Conservation (phyloP, 1,284 basidiomycete genomes). For the Sporisorium graminicola region DNA sequence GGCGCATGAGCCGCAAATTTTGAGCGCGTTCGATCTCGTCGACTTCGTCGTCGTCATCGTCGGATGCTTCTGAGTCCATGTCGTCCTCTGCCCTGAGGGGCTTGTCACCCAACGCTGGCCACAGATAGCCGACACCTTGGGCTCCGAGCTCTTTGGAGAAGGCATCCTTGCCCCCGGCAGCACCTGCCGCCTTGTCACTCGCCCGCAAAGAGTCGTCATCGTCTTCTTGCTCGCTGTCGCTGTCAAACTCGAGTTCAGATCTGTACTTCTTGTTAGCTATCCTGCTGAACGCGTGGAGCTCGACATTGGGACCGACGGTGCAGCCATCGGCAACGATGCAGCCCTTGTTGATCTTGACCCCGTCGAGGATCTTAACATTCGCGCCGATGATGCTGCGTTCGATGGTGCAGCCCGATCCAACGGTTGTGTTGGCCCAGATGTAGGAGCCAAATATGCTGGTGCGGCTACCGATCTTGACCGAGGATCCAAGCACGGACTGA, state of each 20-base stretch:
- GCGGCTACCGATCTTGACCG: slow-evolving; percentile 76
- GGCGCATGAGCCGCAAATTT: slow-evolving; percentile 53
- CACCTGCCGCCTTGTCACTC: slow-evolving; percentile 26
- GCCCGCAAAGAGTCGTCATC: slow-evolving; percentile 53
- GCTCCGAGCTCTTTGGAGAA: slow-evolving; percentile 43
- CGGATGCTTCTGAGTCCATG: slow-evolving; percentile 34
- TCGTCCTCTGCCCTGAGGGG: slow-evolving; percentile 20
- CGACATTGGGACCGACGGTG: slow-evolving; percentile 72
- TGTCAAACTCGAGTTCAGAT: slow-evolving; percentile 50
- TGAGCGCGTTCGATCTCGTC: slow-evolving; percentile 56
- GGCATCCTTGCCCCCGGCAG: slow-evolving; percentile 12
- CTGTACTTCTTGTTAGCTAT: slow-evolving; percentile 73
- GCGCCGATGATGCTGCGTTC: slow-evolving; percentile 77
- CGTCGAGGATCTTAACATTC: slow-evolving; percentile 79
- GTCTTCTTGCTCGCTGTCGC: slow-evolving; percentile 43
- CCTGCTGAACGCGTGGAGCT: slow-evolving; percentile 78
- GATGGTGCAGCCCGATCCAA: slow-evolving; percentile 80
- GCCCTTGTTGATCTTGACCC: slow-evolving; percentile 74
- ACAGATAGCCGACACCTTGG: slow-evolving; percentile 55
- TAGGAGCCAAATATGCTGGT: slow-evolving; percentile 53
- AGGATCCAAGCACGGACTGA: slow-evolving; percentile 81
- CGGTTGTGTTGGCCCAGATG: slow-evolving; percentile 52
- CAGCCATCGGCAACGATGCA: slow-evolving; percentile 67
- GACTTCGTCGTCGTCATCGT: slow-evolving; percentile 46
- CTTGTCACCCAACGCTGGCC: slow-evolving; percentile 56